Conservation (phyloP, 306 rosid species). For the Acmispon strigosus region DNA sequence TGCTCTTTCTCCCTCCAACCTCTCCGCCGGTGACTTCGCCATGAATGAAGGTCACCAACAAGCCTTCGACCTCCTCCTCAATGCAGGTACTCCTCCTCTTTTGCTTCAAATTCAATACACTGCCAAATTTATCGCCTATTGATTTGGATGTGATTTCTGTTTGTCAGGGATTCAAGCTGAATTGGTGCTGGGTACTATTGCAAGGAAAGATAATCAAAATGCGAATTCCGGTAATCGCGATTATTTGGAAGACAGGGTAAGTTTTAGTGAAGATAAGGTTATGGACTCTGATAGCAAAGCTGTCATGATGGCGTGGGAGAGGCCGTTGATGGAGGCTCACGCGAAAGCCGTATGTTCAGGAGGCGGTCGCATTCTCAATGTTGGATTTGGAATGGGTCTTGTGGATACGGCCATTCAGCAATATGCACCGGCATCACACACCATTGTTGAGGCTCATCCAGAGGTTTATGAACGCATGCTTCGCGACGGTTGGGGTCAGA, state of each 20-base stretch:
- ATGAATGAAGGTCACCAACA: constrained; percentile 66
- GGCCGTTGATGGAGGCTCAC: constrained; percentile 96
- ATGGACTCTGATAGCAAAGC: constrained; percentile 84
- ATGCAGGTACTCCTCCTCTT: constrained; percentile 41
- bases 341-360: constrained; percentile 89
- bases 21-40: constrained; percentile 74
- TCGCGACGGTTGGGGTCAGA: constrained; percentile 58
- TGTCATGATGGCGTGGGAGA: constrained; percentile 99
- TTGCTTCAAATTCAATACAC: background rate
- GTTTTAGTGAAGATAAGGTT: constrained; percentile 78
- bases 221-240: constrained; percentile 25
- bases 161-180: constrained; percentile 79
- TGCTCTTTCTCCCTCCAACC: constrained; percentile 75
- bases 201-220: constrained; percentile 46
- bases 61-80: constrained; percentile 56
- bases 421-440: constrained; percentile 56
- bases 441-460: constrained; percentile 89
- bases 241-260: constrained; percentile 79
- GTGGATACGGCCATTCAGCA: constrained; percentile 87
- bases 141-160: background rate
- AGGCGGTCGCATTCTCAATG: constrained; percentile 70
- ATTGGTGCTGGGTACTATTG: constrained; percentile 69
- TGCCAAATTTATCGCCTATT: background rate
- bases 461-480: constrained; percentile 78
- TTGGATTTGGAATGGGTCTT: constrained; percentile 95